Evolutionary conservation across 805 yeast genomes (phyloP), one percentile per base, ranked within the genome.

Genomic region (Yarrowia sp.): DNA sequence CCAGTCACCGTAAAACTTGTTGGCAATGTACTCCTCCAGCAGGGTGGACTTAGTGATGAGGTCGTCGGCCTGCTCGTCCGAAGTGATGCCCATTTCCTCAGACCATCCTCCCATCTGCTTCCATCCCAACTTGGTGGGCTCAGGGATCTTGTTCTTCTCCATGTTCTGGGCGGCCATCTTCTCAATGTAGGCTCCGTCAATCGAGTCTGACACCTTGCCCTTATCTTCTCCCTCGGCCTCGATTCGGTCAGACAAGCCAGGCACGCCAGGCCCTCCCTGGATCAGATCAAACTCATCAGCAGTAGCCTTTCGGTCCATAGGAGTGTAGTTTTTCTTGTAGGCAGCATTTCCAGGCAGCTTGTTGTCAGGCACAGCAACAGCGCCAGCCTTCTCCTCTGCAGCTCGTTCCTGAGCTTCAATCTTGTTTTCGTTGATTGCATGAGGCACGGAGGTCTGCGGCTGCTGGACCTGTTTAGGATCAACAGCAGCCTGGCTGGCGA

Each of bases 81-180:
- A 75, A 1, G 82, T 85, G 69, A 90, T 78, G 1, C 78, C 77
- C 73, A 88, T 92, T 44, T 82, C 81, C 66, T 85, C 85, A 72
- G 86, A 89, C 88, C 91, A 93, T 19, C 91, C 89, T 10, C 95
- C 93, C 62, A 90, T 92, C 75, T 92, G 97, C 73, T 88, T 90
- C 98, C 98, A 93, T 35, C 98, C 98, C 58, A 90, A 83, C 71
- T 83, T 88, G 2, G 93, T 84, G 30, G 78, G 28, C 89, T 88
- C 64, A 81, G 85, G 58, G 21, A 62, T 49, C 59, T 64, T 66
- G 58, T 69, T 68, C 22, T 66, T 40, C 17, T 64, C 61, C n/a
- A 54, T 21, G n/a, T 67, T 64, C 24, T 66, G 38, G 46, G 41
- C 51, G 2, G 64, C 40, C 32, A 67, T 56, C 48, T 67, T 58